Percentiles rank a stretch among this genome's conserved stretches.
Evolutionary conservation across 1,139 yeast genomes (phyloP).

Genomic region (Pichia sp.): DNA sequence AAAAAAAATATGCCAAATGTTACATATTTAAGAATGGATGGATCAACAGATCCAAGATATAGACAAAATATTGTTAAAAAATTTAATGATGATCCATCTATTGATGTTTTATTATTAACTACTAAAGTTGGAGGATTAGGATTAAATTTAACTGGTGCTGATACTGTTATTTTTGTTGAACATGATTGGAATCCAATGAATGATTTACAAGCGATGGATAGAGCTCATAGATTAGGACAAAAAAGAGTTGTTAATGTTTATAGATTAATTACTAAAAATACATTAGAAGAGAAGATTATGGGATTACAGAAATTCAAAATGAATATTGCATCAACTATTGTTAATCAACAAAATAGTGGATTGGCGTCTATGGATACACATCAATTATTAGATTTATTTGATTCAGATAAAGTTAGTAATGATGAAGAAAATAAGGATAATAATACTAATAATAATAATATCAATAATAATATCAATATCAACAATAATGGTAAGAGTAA

Average conservation of each 20-base stretch:
- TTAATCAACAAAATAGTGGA: conserved; percentile 94
- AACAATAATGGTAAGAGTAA: conserved; percentile 20
- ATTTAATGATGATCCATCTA: conserved; percentile 94
- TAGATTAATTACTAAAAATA: conserved; percentile 80
- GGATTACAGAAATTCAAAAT: conserved; percentile 95
- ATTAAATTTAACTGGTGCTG: conserved; percentile 95
- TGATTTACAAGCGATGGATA: conserved; percentile 98
- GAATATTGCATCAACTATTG: conserved; percentile 94
- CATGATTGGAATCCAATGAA: conserved; percentile 99
- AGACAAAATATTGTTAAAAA: conserved; percentile 88
- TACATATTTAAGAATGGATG: conserved; percentile 92
- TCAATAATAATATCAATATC: conserved; percentile 20
- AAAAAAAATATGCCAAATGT: conserved; percentile 84
- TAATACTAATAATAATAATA: conserved; percentile 9
- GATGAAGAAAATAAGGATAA: conserved; percentile 1
- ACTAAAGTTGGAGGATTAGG: conserved; percentile 99
- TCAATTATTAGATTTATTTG: conserved; percentile 85
- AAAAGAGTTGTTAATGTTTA: conserved; percentile 78
- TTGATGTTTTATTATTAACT: conserved; percentile 84
- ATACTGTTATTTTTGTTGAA: conserved; percentile 95
- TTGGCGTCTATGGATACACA: conserved; percentile 94
- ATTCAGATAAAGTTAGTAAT: conserved; percentile 45
- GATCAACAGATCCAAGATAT: conserved; percentile 87
- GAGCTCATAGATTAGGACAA: conserved; percentile 98
- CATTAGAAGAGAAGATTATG: conserved; percentile 97